phyloP scores from a whole-genome alignment of 1,139 yeast genomes.

The Yamadazyma atmosphaerica region DNA sequence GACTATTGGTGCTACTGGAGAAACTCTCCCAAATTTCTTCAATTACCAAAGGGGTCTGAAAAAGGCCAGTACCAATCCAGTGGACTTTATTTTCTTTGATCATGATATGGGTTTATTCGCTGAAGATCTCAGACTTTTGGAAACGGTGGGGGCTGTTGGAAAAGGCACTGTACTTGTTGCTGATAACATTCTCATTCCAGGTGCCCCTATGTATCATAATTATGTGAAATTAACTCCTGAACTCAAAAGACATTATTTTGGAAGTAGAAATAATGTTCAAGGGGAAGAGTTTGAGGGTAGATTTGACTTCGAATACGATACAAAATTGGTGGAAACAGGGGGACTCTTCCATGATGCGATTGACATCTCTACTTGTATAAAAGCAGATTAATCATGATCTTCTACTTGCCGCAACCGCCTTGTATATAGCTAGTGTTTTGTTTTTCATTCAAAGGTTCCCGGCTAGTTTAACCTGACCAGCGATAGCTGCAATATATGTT shows the following conservation, averaged over 20 bases:
- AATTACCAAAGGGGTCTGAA: not conserved
- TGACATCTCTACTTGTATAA: not conserved
- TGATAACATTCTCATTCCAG: conserved; percentile 37
- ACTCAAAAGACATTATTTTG: not conserved
- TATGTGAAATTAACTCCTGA: conserved; percentile 17
- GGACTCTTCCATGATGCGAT: not conserved
- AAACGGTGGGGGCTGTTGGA: conserved; percentile 37
- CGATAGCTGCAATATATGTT: no score
- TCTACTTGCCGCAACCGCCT: not conserved
- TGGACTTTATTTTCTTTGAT: conserved; percentile 44
- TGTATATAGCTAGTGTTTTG: no score
- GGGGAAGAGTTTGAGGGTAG: not conserved
- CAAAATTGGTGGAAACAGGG: not conserved
- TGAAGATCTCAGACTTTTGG: conserved; percentile 45
- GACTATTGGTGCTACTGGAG: conserved; percentile 36
- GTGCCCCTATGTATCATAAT: conserved; percentile 40
- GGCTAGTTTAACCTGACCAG: no score
- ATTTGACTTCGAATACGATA: not conserved
- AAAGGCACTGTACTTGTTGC: conserved; percentile 43
- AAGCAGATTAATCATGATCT: not conserved
- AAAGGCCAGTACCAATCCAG: conserved; percentile 7
- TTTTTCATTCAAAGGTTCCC: no score
- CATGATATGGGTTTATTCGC: conserved; percentile 41
- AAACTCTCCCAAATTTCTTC: conserved; percentile 25
- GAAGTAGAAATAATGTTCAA: no score